phyloP scores from a whole-genome alignment of 805 yeast species.

The Cyberlindnera amylophila region DNA sequence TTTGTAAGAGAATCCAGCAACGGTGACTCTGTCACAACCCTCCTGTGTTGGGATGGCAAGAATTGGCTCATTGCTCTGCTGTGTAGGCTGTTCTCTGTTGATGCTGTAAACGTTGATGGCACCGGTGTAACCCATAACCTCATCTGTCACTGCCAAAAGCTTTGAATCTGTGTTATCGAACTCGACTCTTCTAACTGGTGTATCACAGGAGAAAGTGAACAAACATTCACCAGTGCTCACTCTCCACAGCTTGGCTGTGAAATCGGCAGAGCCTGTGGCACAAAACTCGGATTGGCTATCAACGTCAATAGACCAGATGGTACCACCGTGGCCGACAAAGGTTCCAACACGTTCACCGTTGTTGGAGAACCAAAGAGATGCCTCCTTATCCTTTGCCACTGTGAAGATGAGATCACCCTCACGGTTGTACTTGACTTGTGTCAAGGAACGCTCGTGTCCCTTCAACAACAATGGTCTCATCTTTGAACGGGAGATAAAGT shows the following conservation, averaged over 20 bases:
- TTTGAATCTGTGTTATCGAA: slow-evolving; percentile 69
- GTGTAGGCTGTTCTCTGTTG: slow-evolving; percentile 43
- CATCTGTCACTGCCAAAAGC: slow-evolving; percentile 78
- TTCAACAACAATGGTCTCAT: slow-evolving; percentile 72
- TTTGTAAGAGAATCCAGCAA: slow-evolving; percentile 84
- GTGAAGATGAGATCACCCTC: slow-evolving; percentile 95
- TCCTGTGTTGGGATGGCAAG: slow-evolving; percentile 58
- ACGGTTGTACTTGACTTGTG: slow-evolving; percentile 91
- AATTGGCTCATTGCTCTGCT: slow-evolving; percentile 51
- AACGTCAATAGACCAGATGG: slow-evolving; percentile 91
- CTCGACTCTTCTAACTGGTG: slow-evolving; percentile 91
- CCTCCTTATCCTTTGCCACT: slow-evolving; percentile 85
- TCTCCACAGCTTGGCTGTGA: slow-evolving; percentile 79
- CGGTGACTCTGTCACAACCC: slow-evolving; percentile 60
- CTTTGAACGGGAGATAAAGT: too few relatives aligned
- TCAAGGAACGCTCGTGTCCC: slow-evolving; percentile 97
- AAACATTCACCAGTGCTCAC: slow-evolving; percentile 74
- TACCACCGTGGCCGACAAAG: slow-evolving; percentile 83
- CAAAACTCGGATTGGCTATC: slow-evolving; percentile 65
- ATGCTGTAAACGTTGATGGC: slow-evolving; percentile 66
- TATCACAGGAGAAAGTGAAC: slow-evolving; percentile 65
- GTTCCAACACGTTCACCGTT: slow-evolving; percentile 98
- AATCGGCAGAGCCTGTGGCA: slow-evolving; percentile 90
- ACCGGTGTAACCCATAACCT: slow-evolving; percentile 88
- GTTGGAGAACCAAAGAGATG: slow-evolving; percentile 89